These are phyloP conservation scores for Trypanosomatidae sp. DNA, from an alignment of 208 protist species.

Conservation along the genomic window DNA sequence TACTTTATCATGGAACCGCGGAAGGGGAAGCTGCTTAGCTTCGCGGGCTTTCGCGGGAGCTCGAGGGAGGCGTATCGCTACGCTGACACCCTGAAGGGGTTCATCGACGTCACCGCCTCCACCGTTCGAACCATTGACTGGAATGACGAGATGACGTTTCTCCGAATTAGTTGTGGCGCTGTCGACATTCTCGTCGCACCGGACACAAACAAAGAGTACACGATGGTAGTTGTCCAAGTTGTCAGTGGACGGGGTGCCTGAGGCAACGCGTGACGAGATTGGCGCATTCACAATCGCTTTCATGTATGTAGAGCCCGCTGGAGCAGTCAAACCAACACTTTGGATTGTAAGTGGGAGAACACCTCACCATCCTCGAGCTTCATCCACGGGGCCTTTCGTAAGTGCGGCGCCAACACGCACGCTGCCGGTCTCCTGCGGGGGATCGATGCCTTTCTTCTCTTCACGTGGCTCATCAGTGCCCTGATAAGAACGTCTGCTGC, in stretches of 20 bases:
- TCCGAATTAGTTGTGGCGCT: conserved; percentile 64
- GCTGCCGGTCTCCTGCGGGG: not conserved
- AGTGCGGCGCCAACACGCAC: not conserved
- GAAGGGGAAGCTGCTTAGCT: conserved; percentile 57
- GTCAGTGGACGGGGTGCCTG: conserved; percentile 21
- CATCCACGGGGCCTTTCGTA: not conserved
- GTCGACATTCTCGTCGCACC: conserved; percentile 80
- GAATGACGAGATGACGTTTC: conserved; percentile 79
- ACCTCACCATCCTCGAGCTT: not conserved
- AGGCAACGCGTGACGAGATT: not conserved
- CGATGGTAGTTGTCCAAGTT: conserved; percentile 74
- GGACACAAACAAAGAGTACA: conserved; percentile 78
- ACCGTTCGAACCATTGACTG: conserved; percentile 80
- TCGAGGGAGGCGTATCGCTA: conserved; percentile 47
- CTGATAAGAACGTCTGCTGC: not conserved
- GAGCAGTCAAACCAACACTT: not conserved
- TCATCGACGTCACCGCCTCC: conserved; percentile 68
- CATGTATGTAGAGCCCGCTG: conserved; percentile 3
- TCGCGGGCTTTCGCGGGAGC: conserved; percentile 59
- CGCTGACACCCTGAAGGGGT: conserved; percentile 57
- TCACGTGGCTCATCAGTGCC: too few species aligned
- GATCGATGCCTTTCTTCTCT: not conserved
- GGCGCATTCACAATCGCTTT: not conserved
- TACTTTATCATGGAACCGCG: conserved; percentile 77
- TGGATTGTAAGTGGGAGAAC: not conserved